phyloP scores from a whole-genome alignment of 1,284 basidiomycete species.

The Rhodotorula sp. region DNA sequence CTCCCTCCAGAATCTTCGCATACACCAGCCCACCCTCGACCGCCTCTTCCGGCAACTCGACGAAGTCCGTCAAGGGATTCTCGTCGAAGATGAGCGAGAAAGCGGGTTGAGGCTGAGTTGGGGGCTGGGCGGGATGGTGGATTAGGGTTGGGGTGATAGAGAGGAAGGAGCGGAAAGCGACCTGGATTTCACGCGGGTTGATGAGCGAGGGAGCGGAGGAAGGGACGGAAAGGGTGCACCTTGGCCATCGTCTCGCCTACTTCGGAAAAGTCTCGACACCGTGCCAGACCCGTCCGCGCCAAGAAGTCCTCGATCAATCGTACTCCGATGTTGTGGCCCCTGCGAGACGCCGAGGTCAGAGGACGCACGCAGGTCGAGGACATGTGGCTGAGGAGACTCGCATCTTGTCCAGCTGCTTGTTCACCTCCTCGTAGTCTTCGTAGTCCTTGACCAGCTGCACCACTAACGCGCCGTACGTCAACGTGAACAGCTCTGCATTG shows the following conservation, averaged over 20 bases:
- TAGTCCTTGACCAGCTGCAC: conserved; percentile 99
- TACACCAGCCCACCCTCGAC: conserved; percentile 90
- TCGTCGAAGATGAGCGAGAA: conserved; percentile 90
- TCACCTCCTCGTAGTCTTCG: conserved; percentile 87
- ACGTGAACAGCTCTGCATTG: conserved; percentile 93
- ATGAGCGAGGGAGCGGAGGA: neutral
- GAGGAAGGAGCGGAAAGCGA: conserved; percentile 98
- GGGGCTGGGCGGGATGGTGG: conserved; percentile 58
- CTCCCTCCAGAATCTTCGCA: conserved; percentile 92
- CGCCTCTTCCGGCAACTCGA: conserved; percentile 91
- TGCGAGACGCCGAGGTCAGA: conserved; percentile 52
- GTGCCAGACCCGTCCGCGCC: conserved; percentile 77
- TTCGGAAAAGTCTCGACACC: conserved; percentile 88
- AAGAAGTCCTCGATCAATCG: conserved; percentile 97
- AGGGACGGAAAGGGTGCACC: conserved; percentile 54
- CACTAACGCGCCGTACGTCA: conserved; percentile 96
- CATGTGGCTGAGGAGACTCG: conserved; percentile 42
- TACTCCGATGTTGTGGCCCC: conserved; percentile 98
- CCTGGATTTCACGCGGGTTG: conserved; percentile 55
- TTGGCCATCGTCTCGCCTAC: conserved; percentile 91
- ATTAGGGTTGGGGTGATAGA: conserved; percentile 84
- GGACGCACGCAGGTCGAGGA: neutral
- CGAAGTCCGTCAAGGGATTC: conserved; percentile 95
- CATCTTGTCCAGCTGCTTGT: conserved; percentile 65
- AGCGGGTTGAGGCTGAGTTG: conserved; percentile 53